A percentile compares a stretch with the other conserved stretches of the same genome.
Evolutionary conservation across 108 stramenopile species (phyloP).

Genomic region (Skeletonema costatum): DNA sequence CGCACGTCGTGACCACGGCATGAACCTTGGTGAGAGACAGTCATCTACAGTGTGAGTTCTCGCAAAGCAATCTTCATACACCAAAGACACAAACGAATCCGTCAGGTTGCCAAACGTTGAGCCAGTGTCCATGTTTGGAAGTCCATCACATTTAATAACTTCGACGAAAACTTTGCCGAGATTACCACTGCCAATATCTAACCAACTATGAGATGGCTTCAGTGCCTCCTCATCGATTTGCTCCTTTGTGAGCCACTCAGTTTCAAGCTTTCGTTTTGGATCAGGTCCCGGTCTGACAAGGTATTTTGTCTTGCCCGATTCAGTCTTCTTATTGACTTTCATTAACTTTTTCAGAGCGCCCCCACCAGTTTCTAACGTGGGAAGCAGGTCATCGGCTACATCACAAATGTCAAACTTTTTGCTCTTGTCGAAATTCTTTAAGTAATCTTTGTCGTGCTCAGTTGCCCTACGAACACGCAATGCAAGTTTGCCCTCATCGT

Average conservation of each 20-base stretch:
- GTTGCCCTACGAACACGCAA: constrained; percentile 76
- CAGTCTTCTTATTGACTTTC: constrained; percentile 41
- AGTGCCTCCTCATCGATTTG: constrained; percentile 55
- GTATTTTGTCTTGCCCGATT: constrained; percentile 13
- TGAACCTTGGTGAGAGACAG: constrained; percentile 71
- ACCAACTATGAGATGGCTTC: constrained; percentile 62
- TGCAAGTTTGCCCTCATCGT: constrained; percentile 54
- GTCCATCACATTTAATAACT: constrained; percentile 64
- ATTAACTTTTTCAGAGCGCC: constrained; percentile 48
- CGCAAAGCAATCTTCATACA: constrained; percentile 71
- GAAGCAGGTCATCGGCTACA: neutral
- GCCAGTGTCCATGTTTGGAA: constrained; percentile 77
- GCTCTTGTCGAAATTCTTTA: constrained; percentile 49
- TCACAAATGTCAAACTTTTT: neutral
- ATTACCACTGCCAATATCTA: constrained; percentile 69
- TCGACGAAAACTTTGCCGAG: constrained; percentile 75
- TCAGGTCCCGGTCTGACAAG: constrained; percentile 71
- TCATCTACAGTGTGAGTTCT: constrained; percentile 83
- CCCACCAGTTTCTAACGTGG: constrained; percentile 16
- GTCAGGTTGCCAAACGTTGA: constrained; percentile 67
- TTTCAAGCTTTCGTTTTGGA: constrained; percentile 62
- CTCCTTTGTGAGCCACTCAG: constrained; percentile 72
- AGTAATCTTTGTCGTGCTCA: constrained; percentile 66
- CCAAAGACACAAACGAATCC: constrained; percentile 76
- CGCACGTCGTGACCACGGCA: constrained; percentile 82